Base-by-base conservation (phyloP, 495 filamentous ascomycete genomes). In the Talaromyces wortmannii region DNA sequence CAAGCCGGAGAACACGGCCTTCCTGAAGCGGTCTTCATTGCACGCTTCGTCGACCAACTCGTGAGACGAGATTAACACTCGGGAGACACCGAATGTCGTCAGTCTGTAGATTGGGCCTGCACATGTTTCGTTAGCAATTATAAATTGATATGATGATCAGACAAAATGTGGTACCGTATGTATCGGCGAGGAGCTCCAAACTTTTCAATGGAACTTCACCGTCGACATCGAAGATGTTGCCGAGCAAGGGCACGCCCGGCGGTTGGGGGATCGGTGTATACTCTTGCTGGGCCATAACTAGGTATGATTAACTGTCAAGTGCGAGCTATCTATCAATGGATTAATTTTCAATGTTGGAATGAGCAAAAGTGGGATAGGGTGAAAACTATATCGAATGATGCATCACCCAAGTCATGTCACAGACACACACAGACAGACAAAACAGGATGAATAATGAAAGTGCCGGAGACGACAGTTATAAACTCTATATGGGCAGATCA, bases 1-100 rank as follows among this genome's bases (percentile, higher is more conserved):
- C 50, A 89, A 66, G 31, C 77, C 60, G 1, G 58, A 70, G 0
- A 61, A 42, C 3, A 86, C 68, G 10, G 59, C 58, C 57, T 91
- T 91, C 3, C 67, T 48, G 65, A 90, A 92, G 52, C 80, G 70
- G 31, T 74, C 80, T 64, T 88, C 88, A 61, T 91, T 76, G 64
- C 81, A 90, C 17, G 83, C 58, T 59, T 90, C 88, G 46, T 88
- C 68, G 17, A 84, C 65, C 13, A 90, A 64, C 8, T 75, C 80
- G 49, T 83, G 75, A 7, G 77, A 73, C 44, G 61, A 69, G 43
- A 81, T 59, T 46, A 80, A 66, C 10, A 78, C 58, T 48, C 57
- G 55, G 7, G 64, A 16, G 3, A 13, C 45, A 31, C 70, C 70
- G 17, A 66, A 58, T 0, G 61, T 63, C 13, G 59, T 63, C 16